Evolutionary conservation across 495 filamentous ascomycete genomes (phyloP), one percentile per base, ranked within the genome.

Genomic region (Penicillium herquei): DNA sequence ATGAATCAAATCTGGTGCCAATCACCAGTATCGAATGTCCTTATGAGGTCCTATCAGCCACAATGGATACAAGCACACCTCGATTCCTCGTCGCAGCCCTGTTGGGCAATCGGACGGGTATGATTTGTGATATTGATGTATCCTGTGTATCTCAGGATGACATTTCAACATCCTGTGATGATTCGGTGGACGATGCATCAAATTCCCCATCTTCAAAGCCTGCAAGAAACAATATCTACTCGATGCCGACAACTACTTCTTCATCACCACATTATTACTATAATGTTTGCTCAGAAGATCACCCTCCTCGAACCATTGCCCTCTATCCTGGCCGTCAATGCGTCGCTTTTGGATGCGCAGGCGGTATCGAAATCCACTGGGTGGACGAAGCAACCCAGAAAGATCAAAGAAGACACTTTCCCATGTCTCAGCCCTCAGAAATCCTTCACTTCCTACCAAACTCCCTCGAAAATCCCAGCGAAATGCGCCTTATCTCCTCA

Each of bases 301-400:
- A 89, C 54, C 82, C 83, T 16, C 87, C 88, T 6, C 79, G 80
- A 50, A 86, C 81, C 10, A 80, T 91, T 6, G 83, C 87, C 1
- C 81, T 91, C 46, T 89, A 83, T 54, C 88, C 87, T 10, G 81
- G 84, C 32, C 78, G 85, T 32, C 78, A 79, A 16, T 88, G 85
- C 60, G 81, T 89, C 11, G 88, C 87, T 2, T 90, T 90, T 71
- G 87, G 88, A 14, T 89, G 83, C 47, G 75, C 77, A 18, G 73
- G 76, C 8, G 85, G 87, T 7, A 84, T 91, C 40, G 86, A 91
- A 58, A 68, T 91, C 8, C 85, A 88, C 58, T 91, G 88, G 86
- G 71, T 88, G 26, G 86, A 89, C 62, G 81, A 82, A 39, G 59
- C 78, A 30, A 86, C 78, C 3, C 78, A 81, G 1, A 79, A 82